Base-by-base conservation (phyloP, 495 filamentous ascomycete genomes). In the Lasiosphaeriaceae sp. region DNA sequence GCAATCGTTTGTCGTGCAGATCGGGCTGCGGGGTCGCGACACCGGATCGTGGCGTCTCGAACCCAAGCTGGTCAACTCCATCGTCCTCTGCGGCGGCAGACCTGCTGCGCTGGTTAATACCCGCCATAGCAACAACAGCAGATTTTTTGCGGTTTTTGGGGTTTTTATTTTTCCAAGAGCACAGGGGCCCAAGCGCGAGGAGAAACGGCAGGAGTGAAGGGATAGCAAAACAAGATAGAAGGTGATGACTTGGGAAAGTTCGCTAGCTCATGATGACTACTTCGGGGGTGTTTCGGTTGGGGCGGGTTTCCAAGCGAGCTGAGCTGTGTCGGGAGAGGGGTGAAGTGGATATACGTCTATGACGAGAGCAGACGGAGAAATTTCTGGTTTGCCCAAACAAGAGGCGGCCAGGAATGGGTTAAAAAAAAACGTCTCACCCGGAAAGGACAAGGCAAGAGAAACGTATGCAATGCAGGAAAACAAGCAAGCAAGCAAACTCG, bases 1-100 rank as follows among this genome's bases (percentile, higher is more conserved):
- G 92, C 66, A 92, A 77, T 69, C 92, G 87, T 72, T 94, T 96
- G 75, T 97, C 92, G 44, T 85, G 84, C 50, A 83, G 87, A 74
- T 97, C 90, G 37, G 92, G 92, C 61, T 89, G 88, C 37, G 92
- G 92, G 39, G 92, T 97, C 44, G 88, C 84, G 63, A 92, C 80
- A 61, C 90, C 92, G 54, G 89, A 90, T 50, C 91, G 90, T 51
- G 90, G 92, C 17, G 88, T 88, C 61, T 86, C 87, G 59, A 85
- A 89, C 60, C 90, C 88, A 63, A 92, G 89, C 60, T 92, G 87
- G 64, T 92, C 87, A 60, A 82, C 78, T 45, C 66, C 78, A 60
- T 91, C 89, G 66, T 92, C 87, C 62, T 87, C 85, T 66, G 73
- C 67, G 39, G 76, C 65, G 58, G 71, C 73, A 60, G 74, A 66